Evolutionary conservation across 106 monocot species (phyloP).

Genomic region (Acorus gramineus): DNA sequence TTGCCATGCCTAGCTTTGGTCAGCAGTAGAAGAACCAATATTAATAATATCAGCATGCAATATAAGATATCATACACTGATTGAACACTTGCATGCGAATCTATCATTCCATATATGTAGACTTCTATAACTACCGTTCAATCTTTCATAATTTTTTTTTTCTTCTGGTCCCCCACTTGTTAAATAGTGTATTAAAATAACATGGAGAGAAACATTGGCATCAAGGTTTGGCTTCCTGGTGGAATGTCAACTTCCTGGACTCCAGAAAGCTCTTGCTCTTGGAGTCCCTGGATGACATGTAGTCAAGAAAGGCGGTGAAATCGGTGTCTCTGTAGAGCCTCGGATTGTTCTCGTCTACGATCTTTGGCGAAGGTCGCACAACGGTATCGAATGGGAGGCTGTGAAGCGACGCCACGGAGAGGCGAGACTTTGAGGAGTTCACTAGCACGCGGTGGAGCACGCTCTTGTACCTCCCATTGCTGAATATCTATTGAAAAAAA

Average conservation of each 20-base stretch:
- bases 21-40: no score
- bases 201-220: no score
- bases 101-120: no score
- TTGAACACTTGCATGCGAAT: no score
- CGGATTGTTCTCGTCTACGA: conserved; percentile 33
- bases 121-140: no score
- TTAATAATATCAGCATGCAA: no score
- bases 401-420: conserved; percentile 78
- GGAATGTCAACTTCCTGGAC: conserved; percentile 32
- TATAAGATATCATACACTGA: no score
- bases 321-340: conserved; percentile 65
- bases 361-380: conserved; percentile 36
- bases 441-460: conserved; percentile 73
- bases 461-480: conserved; percentile 87
- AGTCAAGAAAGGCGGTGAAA: conserved; percentile 54
- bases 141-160: no score
- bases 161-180: no score
- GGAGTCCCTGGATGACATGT: conserved; percentile 33
- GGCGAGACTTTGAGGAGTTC: conserved; percentile 38
- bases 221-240: no score
- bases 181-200: no score
- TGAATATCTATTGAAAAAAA: conserved; percentile 51
- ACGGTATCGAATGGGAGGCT: conserved; percentile 51
- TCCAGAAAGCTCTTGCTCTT: conserved; percentile 74
- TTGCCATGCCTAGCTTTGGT: no score